Evolutionary conservation across 2,329 filamentous ascomycete species (phyloP).

Genomic region (Fusarium odoratissimum): DNA sequence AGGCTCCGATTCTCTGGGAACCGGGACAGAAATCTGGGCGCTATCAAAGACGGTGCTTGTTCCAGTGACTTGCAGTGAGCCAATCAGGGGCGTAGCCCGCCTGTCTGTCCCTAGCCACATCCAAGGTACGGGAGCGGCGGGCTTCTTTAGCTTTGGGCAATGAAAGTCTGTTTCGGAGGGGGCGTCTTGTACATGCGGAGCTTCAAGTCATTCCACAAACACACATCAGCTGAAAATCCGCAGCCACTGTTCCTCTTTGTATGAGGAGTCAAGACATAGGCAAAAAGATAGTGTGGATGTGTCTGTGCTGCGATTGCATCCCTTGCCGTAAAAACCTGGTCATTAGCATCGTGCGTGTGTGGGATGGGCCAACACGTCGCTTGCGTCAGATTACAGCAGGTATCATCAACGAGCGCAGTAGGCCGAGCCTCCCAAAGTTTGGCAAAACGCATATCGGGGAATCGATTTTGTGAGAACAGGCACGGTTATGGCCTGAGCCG

Average conservation of each 20-base stretch:
- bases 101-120: constrained; percentile 37
- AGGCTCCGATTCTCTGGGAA: constrained; percentile 51
- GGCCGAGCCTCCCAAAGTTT: constrained; percentile 13
- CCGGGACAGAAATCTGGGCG: constrained; percentile 42
- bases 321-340: not conserved
- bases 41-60: constrained; percentile 40
- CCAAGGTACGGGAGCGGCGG: constrained; percentile 46
- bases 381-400: constrained; percentile 22
- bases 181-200: constrained; percentile 34
- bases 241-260: constrained; percentile 30
- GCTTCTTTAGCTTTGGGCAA: constrained; percentile 34
- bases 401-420: constrained; percentile 15
- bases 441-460: constrained; percentile 18
- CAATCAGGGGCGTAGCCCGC: constrained; percentile 39
- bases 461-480: constrained; percentile 16
- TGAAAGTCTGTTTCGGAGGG: constrained; percentile 35
- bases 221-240: constrained; percentile 38
- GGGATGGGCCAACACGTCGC: constrained; percentile 12
- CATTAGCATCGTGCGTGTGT: constrained; percentile 7
- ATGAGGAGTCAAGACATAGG: constrained; percentile 6
- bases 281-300: not conserved
- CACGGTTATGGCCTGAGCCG: constrained; percentile 39
- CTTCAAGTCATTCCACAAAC: constrained; percentile 23
- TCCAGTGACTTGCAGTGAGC: constrained; percentile 32
- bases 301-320: constrained; percentile 2